Evolutionary conservation across 331 rosid genomes (phyloP).

Genomic region (Malus hybrid): DNA sequence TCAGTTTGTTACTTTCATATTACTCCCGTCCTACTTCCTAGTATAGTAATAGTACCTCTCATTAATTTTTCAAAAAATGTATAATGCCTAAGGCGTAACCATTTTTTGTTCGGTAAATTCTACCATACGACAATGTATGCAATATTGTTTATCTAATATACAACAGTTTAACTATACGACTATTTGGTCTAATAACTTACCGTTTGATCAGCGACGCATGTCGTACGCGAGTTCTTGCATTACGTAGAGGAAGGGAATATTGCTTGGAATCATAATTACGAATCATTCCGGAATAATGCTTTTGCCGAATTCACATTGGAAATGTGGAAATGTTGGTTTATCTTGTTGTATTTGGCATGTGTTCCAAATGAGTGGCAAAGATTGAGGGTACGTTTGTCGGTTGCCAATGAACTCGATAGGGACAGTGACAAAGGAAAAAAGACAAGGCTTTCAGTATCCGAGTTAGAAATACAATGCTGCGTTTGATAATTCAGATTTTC

Average conservation of each 20-base stretch:
- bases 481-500: no score
- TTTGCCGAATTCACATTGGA: neutral
- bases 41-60: neutral
- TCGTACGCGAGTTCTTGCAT: no score
- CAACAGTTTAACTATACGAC: no score
- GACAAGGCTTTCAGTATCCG: neutral
- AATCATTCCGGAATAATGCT: neutral
- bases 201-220: neutral
- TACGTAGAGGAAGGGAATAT: no score
- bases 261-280: neutral
- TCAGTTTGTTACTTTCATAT: slow-evolving; percentile 11
- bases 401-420: neutral
- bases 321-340: no score
- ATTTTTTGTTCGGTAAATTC: no score
- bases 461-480: neutral
- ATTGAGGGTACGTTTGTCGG: neutral
- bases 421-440: neutral
- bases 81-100: neutral
- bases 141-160: no score
- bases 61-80: slow-evolving; percentile 2
- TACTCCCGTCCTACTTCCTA: neutral
- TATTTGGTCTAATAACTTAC: neutral
- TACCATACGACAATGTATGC: neutral
- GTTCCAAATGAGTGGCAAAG: neutral
- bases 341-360: neutral